Percentiles rank a stretch among this genome's conserved stretches.
These are phyloP conservation scores for Elsinoe fawcettii DNA, from an alignment of 2,329 filamentous ascomycete genomes.

Conservation along the genomic window DNA sequence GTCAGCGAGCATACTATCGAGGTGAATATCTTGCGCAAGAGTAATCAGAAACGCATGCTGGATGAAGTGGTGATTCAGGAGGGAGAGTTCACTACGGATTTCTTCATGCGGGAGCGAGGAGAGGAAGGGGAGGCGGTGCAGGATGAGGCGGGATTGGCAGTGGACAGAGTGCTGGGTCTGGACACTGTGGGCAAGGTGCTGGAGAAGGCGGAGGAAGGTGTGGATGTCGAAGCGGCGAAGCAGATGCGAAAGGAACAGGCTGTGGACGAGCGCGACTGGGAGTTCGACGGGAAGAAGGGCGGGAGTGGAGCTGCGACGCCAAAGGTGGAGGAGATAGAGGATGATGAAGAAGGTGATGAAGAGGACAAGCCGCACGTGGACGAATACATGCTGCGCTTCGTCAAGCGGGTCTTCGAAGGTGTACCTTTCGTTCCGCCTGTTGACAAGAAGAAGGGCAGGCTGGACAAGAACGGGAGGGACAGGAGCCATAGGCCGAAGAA, in stretches of 20 bases:
- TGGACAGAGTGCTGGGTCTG: slow-evolving; percentile 77
- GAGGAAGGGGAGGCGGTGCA: slow-evolving; percentile 45
- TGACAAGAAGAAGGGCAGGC: slow-evolving; percentile 23
- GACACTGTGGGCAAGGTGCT: slow-evolving; percentile 63
- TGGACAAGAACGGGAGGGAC: slow-evolving; percentile 32
- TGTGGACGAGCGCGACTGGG: slow-evolving; percentile 80
- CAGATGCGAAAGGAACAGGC: slow-evolving; percentile 80
- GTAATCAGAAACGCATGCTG: slow-evolving; percentile 93
- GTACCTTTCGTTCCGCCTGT: slow-evolving; percentile 30
- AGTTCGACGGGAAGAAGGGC: slow-evolving; percentile 53
- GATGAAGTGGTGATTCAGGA: slow-evolving; percentile 98
- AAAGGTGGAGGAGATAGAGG: slow-evolving; percentile 18
- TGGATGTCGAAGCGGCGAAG: slow-evolving; percentile 82
- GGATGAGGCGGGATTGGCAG: slow-evolving; percentile 64
- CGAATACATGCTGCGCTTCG: slow-evolving; percentile 36
- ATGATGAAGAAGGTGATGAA: slow-evolving; percentile 29
- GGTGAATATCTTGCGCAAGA: slow-evolving; percentile 93
- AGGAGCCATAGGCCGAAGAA: slow-evolving; percentile 29
- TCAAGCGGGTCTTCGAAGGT: slow-evolving; percentile 26
- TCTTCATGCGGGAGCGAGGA: slow-evolving; percentile 68
- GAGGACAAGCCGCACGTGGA: slow-evolving; percentile 61
- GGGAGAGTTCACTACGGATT: slow-evolving; percentile 94
- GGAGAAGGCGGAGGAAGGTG: slow-evolving; percentile 83
- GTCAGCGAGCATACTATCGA: slow-evolving; percentile 69
- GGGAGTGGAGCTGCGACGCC: slow-evolving; percentile 14